Evolutionary conservation across 768 basidiomycete species (phyloP).

Genomic region (Pisolithus microcarpus): DNA sequence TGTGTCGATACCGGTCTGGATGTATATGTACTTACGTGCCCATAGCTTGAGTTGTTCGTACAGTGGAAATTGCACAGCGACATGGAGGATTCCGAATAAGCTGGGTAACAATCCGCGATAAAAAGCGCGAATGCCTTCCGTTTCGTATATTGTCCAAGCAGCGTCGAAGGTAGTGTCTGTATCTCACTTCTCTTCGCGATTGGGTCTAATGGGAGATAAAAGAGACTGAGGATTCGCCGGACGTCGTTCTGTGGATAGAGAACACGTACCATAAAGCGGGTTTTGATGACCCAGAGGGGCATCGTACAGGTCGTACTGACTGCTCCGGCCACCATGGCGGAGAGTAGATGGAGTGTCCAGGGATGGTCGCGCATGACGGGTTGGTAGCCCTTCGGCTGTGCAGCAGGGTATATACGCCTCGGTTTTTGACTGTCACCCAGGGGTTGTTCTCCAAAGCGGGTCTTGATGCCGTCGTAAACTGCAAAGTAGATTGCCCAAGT

Average conservation of each 20-base stretch:
- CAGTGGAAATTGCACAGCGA: conserved; percentile 95
- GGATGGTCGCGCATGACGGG: conserved; percentile 74
- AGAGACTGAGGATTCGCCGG: neutral
- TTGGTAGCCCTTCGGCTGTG: conserved; percentile 81
- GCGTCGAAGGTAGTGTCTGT: conserved; percentile 90
- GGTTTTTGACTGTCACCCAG: conserved; percentile 29
- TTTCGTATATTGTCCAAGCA: conserved; percentile 79
- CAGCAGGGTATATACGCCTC: conserved; percentile 68
- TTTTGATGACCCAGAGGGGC: conserved; percentile 98
- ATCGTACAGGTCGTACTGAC: conserved; percentile 90
- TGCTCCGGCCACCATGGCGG: conserved; percentile 94
- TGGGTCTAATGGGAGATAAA: conserved; percentile 55
- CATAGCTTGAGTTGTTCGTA: conserved; percentile 88
- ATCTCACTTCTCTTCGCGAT: conserved; percentile 66
- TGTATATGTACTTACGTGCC: conserved; percentile 56
- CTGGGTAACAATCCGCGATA: conserved; percentile 94
- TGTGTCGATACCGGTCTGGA: conserved; percentile 3
- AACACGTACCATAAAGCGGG: conserved; percentile 85
- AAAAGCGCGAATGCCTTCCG: conserved; percentile 83
- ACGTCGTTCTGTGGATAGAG: neutral
- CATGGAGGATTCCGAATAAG: conserved; percentile 86
- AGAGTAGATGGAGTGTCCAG: conserved; percentile 83
- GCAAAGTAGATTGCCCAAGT: conserved; percentile 99
- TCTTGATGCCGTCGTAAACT: conserved; percentile 95
- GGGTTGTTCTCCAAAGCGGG: conserved; percentile 62